Evolutionary conservation across 768 basidiomycete genomes (phyloP).

Genomic region (Kwoniella sp.): DNA sequence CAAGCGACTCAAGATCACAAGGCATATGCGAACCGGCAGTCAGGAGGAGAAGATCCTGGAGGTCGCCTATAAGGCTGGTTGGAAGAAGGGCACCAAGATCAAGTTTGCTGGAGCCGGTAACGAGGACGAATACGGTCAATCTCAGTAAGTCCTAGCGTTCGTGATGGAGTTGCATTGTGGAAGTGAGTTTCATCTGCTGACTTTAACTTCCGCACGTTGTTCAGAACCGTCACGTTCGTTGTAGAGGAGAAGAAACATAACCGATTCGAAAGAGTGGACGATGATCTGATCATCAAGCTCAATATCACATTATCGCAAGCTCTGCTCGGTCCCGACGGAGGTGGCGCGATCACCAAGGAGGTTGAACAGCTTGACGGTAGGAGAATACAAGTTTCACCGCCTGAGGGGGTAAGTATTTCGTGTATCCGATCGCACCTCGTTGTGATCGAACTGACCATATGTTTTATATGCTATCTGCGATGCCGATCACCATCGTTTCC

Average conservation of each 20-base stretch:
- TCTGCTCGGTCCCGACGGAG: slow-evolving; percentile 63
- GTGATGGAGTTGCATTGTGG: too few species aligned
- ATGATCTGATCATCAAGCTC: slow-evolving; percentile 68
- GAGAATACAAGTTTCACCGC: slow-evolving; percentile 68
- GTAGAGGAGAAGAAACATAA: slow-evolving; percentile 90
- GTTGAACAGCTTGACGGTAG: slow-evolving; percentile 79
- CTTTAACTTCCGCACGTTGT: neutral
- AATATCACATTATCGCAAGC: slow-evolving; percentile 81
- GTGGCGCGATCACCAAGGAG: slow-evolving; percentile 61
- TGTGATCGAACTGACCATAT: neutral
- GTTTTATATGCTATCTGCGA: neutral
- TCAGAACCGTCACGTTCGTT: slow-evolving; percentile 85
- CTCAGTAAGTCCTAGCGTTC: too few species aligned
- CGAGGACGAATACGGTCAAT: slow-evolving; percentile 54
- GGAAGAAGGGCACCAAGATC: slow-evolving; percentile 94
- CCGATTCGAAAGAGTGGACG: slow-evolving; percentile 74
- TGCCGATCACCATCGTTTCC: neutral
- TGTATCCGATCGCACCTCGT: neutral
- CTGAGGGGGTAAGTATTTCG: slow-evolving; percentile 57
- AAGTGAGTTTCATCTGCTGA: neutral
- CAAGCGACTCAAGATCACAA: slow-evolving; percentile 85
- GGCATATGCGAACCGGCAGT: slow-evolving; percentile 69
- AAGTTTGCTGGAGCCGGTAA: slow-evolving; percentile 80
- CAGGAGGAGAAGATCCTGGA: slow-evolving; percentile 93
- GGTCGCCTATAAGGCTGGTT: slow-evolving; percentile 75